Conservation (phyloP, 2,329 filamentous ascomycete genomes). For the Aspergillus pseudonomiae region DNA sequence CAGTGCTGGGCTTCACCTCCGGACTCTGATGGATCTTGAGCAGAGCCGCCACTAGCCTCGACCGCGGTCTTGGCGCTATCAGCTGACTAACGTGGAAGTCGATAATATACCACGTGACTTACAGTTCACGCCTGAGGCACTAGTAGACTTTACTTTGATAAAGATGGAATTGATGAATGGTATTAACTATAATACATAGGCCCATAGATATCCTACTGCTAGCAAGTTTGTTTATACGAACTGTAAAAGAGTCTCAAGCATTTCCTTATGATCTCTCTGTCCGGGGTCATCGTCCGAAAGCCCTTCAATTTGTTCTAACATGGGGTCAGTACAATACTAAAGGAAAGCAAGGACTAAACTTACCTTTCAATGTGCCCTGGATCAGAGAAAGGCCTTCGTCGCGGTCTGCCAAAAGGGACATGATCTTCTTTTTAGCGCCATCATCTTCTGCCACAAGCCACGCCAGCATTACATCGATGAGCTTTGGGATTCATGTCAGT, state of each 20-base stretch:
- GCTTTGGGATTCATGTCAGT: slow-evolving; percentile 39
- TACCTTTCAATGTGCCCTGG: slow-evolving; percentile 67
- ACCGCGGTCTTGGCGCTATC: slow-evolving; percentile 27
- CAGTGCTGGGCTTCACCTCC: slow-evolving; percentile 25
- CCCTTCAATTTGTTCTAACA: slow-evolving; percentile 62
- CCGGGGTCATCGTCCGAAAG: slow-evolving; percentile 60
- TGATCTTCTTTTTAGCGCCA: slow-evolving; percentile 69
- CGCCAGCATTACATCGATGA: slow-evolving; percentile 79
- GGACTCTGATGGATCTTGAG: slow-evolving; percentile 35
- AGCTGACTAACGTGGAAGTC: slow-evolving; percentile 10
- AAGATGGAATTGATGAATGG: neutral
- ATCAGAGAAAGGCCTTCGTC: slow-evolving; percentile 69
- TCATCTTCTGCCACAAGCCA: slow-evolving; percentile 91
- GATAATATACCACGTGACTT: slow-evolving; percentile 26
- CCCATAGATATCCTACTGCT: neutral
- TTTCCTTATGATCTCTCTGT: slow-evolving; percentile 60
- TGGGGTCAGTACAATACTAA: slow-evolving; percentile 18
- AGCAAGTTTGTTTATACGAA: slow-evolving; percentile 33
- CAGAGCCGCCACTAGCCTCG: slow-evolving; percentile 35
- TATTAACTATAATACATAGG: neutral
- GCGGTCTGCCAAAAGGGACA: slow-evolving; percentile 65
- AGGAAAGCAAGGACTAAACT: slow-evolving; percentile 17
- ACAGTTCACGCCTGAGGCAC: slow-evolving; percentile 4
- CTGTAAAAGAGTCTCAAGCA: slow-evolving; percentile 62
- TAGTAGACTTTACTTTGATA: neutral